Evolutionary conservation across 192 early-diverging fungal species (phyloP).

Genomic region (Coemansia erecta): DNA sequence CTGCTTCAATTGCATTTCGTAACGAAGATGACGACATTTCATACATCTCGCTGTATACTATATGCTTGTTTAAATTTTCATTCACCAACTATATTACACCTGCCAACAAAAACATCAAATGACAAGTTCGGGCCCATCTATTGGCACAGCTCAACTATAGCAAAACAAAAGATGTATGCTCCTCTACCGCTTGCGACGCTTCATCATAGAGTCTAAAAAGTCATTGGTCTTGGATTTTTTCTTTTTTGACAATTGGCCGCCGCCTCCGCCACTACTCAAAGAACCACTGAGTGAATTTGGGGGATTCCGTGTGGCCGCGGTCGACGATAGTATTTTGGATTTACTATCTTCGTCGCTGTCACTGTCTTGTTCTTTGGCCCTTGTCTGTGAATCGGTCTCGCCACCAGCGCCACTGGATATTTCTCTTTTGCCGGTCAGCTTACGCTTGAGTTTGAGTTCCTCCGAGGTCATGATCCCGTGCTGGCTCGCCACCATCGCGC

Average conservation of each 20-base stretch:
- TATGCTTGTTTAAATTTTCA: not conserved
- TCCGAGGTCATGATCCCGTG: conserved; percentile 16
- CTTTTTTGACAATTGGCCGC: not conserved
- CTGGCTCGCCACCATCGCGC: conserved; percentile 23
- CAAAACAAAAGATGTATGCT: not conserved
- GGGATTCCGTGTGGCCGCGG: too few species aligned
- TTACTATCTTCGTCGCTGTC: conserved; percentile 18
- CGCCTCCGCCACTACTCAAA: too few species aligned
- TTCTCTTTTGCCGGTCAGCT: conserved; percentile 8
- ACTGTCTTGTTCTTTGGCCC: not conserved
- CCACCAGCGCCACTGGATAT: not conserved
- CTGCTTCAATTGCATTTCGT: too few species aligned
- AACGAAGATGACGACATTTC: too few species aligned
- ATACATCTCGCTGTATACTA: too few species aligned
- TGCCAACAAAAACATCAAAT: not conserved
- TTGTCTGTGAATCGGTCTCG: not conserved
- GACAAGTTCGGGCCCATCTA: not conserved
- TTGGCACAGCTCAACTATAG: not conserved
- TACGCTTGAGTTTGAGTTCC: conserved; percentile 38
- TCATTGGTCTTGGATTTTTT: conserved; percentile 2
- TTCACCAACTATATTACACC: not conserved
- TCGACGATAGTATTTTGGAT: not conserved
- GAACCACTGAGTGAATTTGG: too few species aligned
- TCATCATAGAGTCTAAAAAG: not conserved
- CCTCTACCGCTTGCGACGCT: not conserved